Evolutionary conservation across 2,329 filamentous ascomycete species (phyloP).

Genomic region (Colletotrichum sp.): DNA sequence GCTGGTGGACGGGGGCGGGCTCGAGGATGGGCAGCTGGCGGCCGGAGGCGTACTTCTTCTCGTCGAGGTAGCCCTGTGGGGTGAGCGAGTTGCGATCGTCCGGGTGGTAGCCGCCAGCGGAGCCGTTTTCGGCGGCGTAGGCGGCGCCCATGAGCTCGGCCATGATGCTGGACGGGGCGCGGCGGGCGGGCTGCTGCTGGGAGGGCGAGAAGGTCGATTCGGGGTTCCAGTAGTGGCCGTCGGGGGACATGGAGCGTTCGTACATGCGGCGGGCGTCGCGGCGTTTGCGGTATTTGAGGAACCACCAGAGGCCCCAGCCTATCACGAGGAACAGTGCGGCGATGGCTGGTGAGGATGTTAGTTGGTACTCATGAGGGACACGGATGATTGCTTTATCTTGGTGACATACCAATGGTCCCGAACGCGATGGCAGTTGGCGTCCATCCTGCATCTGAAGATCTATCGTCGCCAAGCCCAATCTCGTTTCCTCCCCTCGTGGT

Average conservation of each 20-base stretch:
- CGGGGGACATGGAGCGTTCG: background rate
- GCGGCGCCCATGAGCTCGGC: constrained; percentile 26
- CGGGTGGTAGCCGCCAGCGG: background rate
- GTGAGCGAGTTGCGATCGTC: constrained; percentile 1
- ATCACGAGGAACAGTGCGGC: constrained; percentile 10
- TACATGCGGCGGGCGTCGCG: background rate
- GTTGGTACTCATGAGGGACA: background rate
- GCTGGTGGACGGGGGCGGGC: constrained; percentile 18
- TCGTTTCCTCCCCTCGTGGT: background rate
- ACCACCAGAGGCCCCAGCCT: constrained; percentile 19
- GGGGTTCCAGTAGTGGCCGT: constrained; percentile 1
- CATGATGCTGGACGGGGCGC: constrained; percentile 21
- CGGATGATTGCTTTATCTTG: background rate
- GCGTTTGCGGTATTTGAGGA: constrained; percentile 6
- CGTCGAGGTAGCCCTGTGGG: constrained; percentile 20
- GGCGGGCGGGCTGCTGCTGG: background rate
- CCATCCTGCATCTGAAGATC: background rate
- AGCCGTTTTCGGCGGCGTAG: constrained; percentile 25
- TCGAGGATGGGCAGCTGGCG: constrained; percentile 20
- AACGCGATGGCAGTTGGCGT: constrained; percentile 20
- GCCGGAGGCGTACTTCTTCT: constrained; percentile 19
- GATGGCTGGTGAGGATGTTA: background rate
- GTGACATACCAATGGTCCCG: constrained; percentile 10
- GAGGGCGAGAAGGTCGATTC: background rate
- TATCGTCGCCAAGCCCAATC: background rate